phyloP scores from a whole-genome alignment of 2,329 filamentous ascomycete genomes.

The Phyllosticta citriasiana region DNA sequence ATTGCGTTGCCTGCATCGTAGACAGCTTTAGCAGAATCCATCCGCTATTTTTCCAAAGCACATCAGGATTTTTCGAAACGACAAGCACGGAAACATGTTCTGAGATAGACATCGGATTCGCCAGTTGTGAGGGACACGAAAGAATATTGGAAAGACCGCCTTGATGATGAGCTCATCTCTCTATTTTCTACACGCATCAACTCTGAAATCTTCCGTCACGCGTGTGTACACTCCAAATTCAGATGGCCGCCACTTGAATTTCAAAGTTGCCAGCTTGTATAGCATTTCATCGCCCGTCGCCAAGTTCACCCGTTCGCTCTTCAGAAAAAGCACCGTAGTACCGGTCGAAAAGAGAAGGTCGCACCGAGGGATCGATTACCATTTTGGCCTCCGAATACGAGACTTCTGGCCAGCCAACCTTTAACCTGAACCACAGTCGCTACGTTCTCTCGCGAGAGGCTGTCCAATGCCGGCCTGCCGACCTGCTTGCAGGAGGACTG shows the following conservation, averaged over 20 bases:
- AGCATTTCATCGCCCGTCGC: not conserved
- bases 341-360: not conserved
- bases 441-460: not conserved
- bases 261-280: not conserved
- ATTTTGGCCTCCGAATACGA: not conserved
- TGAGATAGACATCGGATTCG: too few relatives aligned
- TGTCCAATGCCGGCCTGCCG: not conserved
- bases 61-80: too few relatives aligned
- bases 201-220: too few relatives aligned
- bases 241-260: not conserved
- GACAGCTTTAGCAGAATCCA: too few relatives aligned
- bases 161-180: too few relatives aligned
- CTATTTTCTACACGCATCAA: too few relatives aligned
- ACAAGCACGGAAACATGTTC: too few relatives aligned
- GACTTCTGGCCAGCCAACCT: not conserved
- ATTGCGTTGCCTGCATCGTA: too few relatives aligned
- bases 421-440: not conserved
- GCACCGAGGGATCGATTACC: not conserved
- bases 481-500: too few relatives aligned
- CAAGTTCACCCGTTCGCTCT: not conserved
- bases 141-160: too few relatives aligned
- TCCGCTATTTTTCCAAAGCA: too few relatives aligned
- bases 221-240: not conserved
- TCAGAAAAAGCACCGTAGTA: not conserved
- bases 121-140: too few relatives aligned